Evolutionary conservation across 176 grass and related monocot species (phyloP).

Genomic region (Poa annua): DNA sequence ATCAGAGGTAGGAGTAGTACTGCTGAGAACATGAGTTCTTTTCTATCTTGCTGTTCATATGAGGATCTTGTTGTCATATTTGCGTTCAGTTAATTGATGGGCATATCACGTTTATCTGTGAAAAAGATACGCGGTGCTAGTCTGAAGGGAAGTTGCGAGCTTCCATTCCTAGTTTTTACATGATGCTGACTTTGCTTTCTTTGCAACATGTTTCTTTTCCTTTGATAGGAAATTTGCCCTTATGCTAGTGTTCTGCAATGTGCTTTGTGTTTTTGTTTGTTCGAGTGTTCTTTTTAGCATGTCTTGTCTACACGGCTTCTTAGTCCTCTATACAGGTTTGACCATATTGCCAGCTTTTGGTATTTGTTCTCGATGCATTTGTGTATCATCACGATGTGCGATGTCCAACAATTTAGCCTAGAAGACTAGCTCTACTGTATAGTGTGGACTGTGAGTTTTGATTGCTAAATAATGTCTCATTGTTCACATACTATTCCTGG

Average conservation of each 20-base stretch:
- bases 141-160: neutral
- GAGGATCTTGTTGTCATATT: too few species aligned
- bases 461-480: neutral
- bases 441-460: neutral
- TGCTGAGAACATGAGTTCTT: too few species aligned
- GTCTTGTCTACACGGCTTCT: neutral
- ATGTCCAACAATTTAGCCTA: neutral
- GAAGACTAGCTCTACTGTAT: neutral
- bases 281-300: neutral
- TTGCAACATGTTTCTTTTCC: neutral
- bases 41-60: too few species aligned
- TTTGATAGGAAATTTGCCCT: neutral
- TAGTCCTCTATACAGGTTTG: neutral
- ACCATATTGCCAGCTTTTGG: neutral
- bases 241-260: neutral
- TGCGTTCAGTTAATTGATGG: too few species aligned
- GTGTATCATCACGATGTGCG: neutral
- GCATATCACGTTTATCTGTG: neutral
- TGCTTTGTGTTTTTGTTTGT: neutral
- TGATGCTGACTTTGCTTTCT: neutral
- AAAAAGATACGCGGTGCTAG: constrained; percentile 4
- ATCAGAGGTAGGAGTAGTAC: too few species aligned
- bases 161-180: neutral
- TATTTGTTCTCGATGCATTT: neutral
- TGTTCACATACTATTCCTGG: neutral